Percentiles rank a stretch among this genome's conserved stretches.
phyloP scores from a whole-genome alignment of 163 green algal genomes.

The Coccomyxa subellipsoidea region DNA sequence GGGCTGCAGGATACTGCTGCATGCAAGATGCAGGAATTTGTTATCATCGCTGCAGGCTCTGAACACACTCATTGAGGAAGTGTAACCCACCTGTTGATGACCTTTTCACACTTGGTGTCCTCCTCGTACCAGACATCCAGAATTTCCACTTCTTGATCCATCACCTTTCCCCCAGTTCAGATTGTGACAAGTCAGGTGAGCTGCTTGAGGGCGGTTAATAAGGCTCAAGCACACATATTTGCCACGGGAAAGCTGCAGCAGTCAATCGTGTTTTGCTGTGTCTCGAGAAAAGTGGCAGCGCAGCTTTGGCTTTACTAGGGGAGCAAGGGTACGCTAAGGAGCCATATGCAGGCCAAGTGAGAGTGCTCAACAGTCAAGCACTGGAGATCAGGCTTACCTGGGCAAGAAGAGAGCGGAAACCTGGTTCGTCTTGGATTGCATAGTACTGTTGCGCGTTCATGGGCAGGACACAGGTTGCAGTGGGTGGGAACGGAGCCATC shows the following conservation, averaged over 20 bases:
- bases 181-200: background rate
- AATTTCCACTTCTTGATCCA: slow-evolving; percentile 1
- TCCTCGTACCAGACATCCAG: background rate
- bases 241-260: too few species aligned
- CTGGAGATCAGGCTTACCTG: too few species aligned
- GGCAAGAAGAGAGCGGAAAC: background rate
- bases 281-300: too few species aligned
- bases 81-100: background rate
- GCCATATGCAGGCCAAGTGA: too few species aligned
- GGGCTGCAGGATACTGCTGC: too few species aligned
- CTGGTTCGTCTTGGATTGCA: background rate
- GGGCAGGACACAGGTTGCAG: background rate
- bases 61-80: background rate
- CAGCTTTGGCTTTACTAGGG: too few species aligned
- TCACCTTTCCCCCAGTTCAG: background rate
- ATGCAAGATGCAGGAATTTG: too few species aligned
- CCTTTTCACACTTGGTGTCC: background rate
- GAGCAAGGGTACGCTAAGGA: too few species aligned
- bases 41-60: background rate
- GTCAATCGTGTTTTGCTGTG: too few species aligned
- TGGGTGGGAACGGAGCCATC: background rate
- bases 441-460: background rate
- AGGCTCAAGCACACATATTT: too few species aligned
- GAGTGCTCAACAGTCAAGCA: too few species aligned
- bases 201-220: too few species aligned